These are phyloP conservation scores for Sugiyamaella qingdaonensis DNA, from an alignment of 805 yeast species.

Conservation along the genomic window DNA sequence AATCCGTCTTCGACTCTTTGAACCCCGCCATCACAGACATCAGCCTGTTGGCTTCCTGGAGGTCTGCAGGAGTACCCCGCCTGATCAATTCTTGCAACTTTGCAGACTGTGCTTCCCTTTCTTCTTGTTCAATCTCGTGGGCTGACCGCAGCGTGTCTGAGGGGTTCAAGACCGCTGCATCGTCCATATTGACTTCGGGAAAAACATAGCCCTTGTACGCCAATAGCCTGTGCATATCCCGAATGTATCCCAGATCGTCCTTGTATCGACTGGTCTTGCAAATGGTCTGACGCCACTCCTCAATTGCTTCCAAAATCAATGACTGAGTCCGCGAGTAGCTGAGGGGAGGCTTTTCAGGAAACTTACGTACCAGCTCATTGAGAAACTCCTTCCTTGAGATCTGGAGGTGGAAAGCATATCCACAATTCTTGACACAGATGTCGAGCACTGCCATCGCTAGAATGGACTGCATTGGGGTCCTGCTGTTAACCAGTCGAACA, in stretches of 20 bases:
- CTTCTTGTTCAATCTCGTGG: conserved; percentile 89
- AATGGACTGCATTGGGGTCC: conserved; percentile 78
- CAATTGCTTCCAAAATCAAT: conserved; percentile 81
- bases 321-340: conserved; percentile 80
- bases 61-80: conserved; percentile 91
- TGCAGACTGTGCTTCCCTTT: conserved; percentile 87
- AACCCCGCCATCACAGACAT: conserved; percentile 99
- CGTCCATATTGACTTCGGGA: conserved; percentile 87
- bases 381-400: conserved; percentile 91
- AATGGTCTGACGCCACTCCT: conserved; percentile 95
- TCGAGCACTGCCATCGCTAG: conserved; percentile 77
- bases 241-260: conserved; percentile 85
- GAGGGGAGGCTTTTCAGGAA: conserved; percentile 92
- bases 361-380: conserved; percentile 85
- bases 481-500: conserved; percentile 74
- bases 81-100: conserved; percentile 93
- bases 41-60: conserved; percentile 91
- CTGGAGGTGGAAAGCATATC: conserved; percentile 93
- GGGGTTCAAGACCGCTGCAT: conserved; percentile 90
- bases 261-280: conserved; percentile 86
- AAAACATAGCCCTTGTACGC: conserved; percentile 87
- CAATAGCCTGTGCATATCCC: conserved; percentile 92
- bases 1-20: conserved; percentile 71
- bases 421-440: conserved; percentile 93
- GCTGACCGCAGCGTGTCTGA: conserved; percentile 80